Evolutionary conservation across 768 basidiomycete species (phyloP), one percentile per base, ranked within the genome.

Genomic region (Rubroboletus satanas): DNA sequence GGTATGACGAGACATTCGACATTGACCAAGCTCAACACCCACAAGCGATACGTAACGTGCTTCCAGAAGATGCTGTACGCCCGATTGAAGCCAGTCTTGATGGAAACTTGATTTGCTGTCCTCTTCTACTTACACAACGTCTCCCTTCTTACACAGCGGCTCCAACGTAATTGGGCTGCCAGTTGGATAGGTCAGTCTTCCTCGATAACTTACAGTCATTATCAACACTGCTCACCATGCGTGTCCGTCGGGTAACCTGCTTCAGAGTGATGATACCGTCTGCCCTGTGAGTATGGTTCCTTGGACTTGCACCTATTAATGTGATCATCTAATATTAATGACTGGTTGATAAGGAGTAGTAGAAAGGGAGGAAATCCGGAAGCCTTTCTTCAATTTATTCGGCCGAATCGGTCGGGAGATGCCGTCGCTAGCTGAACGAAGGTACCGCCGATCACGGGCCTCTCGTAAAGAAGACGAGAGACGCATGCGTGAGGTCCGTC

Each of bases 371-470:
- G 56, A 49, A 49, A 58, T 18, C 21, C n/a, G 6, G 12, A 35
- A 21, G 2, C 44, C 21, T n/a, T 45, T n/a, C 32, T 47, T 21
- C 35, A 6, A 28, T 12, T 1, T n/a, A 15, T 58, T 49, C 55
- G 36, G 41, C 65, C 65, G 62, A 57, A 49, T 52, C 45, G 32
- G 49, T 52, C 65, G 57, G 64, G 49, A 33, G 45, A 51, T 61
- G 46, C 44, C 11, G 49, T 55, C 45, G 37, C 42, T 33, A 45
- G 35, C 32, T 33, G 55, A 37, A 26, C 37, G 21, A 48, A 49
- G 58, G 46, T 31, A 57, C 64, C 65, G 62, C 57, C 53, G 55
- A 66, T 67, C 62, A 62, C 65, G 65, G 64, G 51, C 14, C 18
- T 52, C 35, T 41, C 45, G 55, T 51, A 55, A 55, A 55, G 51